A percentile compares a stretch with the other conserved stretches of the same genome.
These are phyloP conservation scores for Niveomyces coronatus DNA, from an alignment of 2,329 filamentous ascomycete genomes.

Conservation along the genomic window DNA sequence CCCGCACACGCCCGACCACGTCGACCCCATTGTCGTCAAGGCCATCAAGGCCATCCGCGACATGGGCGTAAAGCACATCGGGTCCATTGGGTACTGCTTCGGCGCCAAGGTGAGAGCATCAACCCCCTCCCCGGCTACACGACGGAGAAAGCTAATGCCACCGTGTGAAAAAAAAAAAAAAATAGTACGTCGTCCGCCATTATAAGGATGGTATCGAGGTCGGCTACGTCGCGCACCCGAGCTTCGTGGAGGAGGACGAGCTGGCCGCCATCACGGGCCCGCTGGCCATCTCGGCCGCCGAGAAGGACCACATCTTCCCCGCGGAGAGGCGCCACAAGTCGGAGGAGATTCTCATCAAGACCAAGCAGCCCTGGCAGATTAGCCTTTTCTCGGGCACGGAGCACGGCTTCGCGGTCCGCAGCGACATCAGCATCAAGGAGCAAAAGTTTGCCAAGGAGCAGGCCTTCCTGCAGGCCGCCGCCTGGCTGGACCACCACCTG, in stretches of 20 bases:
- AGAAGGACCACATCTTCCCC: constrained; percentile 50
- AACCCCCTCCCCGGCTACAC: background rate
- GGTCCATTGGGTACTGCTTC: constrained; percentile 54
- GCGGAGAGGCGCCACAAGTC: constrained; percentile 42
- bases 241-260: constrained; percentile 49
- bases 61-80: constrained; percentile 43
- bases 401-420: constrained; percentile 67
- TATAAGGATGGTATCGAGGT: constrained; percentile 44
- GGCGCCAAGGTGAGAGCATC: constrained; percentile 44
- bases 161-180: too few species aligned
- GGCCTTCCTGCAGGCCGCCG: constrained; percentile 65
- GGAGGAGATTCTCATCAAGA: constrained; percentile 47
- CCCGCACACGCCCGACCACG: constrained; percentile 25
- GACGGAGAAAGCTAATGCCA: background rate
- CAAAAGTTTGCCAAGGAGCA: constrained; percentile 66
- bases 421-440: constrained; percentile 39
- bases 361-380: constrained; percentile 53
- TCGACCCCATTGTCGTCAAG: constrained; percentile 25
- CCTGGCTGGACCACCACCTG: constrained; percentile 56
- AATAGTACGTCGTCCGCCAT: constrained; percentile 59
- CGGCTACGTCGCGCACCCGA: constrained; percentile 56
- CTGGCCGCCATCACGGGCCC: constrained; percentile 46
- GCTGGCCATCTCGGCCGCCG: constrained; percentile 51
- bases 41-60: constrained; percentile 44
- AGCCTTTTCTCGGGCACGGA: constrained; percentile 56